Conservation (phyloP, 1,139 yeast genomes). For the Yamadazyma sp. region DNA sequence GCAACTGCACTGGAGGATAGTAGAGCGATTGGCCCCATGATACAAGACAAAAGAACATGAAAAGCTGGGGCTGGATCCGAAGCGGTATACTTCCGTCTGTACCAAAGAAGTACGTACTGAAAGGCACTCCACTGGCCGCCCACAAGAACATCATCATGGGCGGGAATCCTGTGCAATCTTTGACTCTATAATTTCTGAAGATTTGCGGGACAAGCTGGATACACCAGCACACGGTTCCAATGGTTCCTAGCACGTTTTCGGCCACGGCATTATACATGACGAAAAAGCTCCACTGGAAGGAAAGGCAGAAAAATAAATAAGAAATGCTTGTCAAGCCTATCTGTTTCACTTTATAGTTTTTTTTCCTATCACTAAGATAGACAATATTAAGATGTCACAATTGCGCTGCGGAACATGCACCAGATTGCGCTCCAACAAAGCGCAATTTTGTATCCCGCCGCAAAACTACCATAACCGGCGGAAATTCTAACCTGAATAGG, state of each 20-base stretch:
- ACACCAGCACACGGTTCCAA: constrained; percentile 91
- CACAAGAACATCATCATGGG: constrained; percentile 82
- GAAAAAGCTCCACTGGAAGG: too few species aligned
- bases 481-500: too few species aligned
- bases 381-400: background rate
- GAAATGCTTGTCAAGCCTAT: too few species aligned
- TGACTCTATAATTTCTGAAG: constrained; percentile 65
- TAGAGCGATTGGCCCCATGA: constrained; percentile 74
- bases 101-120: constrained; percentile 75
- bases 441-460: too few species aligned
- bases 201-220: constrained; percentile 87
- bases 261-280: constrained; percentile 41
- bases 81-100: constrained; percentile 74
- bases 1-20: constrained; percentile 68
- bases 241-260: constrained; percentile 79
- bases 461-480: too few species aligned
- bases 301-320: too few species aligned
- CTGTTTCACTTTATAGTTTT: background rate
- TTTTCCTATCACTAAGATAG: too few species aligned
- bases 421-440: constrained; percentile 1
- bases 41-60: constrained; percentile 67
- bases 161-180: constrained; percentile 83
- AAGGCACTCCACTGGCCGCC: constrained; percentile 82
- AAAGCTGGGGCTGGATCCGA: constrained; percentile 83
- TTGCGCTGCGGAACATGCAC: constrained; percentile 1